phyloP scores from a whole-genome alignment of 73 alveolate species.

The Tetrahymena elliotti region DNA sequence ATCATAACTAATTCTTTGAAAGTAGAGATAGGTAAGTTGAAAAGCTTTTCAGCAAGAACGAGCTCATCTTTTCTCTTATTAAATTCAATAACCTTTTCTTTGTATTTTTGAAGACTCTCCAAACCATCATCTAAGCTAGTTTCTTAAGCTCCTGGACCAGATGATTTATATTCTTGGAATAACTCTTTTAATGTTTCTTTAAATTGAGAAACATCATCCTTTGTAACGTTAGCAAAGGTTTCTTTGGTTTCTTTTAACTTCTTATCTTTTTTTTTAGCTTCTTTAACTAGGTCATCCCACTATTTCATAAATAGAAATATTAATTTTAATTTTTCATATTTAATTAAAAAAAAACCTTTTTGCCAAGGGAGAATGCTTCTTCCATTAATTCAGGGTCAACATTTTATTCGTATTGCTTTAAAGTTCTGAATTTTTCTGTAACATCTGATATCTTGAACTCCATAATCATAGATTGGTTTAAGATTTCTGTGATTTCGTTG shows the following conservation, averaged over 20 bases:
- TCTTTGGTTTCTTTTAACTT: slow-evolving; percentile 83
- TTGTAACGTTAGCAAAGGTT: slow-evolving; percentile 88
- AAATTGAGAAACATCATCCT: slow-evolving; percentile 80
- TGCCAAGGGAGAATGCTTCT: slow-evolving; percentile 50
- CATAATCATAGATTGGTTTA: slow-evolving; percentile 89
- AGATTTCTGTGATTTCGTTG: slow-evolving; percentile 81
- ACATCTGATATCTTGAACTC: slow-evolving; percentile 95
- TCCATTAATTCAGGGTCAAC: slow-evolving; percentile 73
- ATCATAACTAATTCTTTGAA: slow-evolving; percentile 90
- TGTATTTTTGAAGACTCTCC: slow-evolving; percentile 62
- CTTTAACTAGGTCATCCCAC: slow-evolving; percentile 87
- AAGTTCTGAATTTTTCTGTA: slow-evolving; percentile 87
- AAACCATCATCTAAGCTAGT: slow-evolving; percentile 88
- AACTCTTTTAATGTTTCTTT: slow-evolving; percentile 78
- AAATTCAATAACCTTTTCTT: slow-evolving; percentile 65
- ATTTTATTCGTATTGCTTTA: slow-evolving; percentile 77
- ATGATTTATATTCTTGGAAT: slow-evolving; percentile 73
- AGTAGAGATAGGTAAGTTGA: slow-evolving; percentile 90
- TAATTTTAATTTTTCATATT: not conserved
- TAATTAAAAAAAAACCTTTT: not conserved
- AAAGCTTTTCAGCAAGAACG: slow-evolving; percentile 92
- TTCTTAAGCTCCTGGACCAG: slow-evolving; percentile 92
- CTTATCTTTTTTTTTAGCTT: slow-evolving; percentile 94
- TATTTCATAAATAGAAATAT: slow-evolving; percentile 30
- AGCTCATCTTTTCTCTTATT: slow-evolving; percentile 89